Conservation (phyloP, 2,329 filamentous ascomycete species). For the Aspergillus oerlinghausenensis region DNA sequence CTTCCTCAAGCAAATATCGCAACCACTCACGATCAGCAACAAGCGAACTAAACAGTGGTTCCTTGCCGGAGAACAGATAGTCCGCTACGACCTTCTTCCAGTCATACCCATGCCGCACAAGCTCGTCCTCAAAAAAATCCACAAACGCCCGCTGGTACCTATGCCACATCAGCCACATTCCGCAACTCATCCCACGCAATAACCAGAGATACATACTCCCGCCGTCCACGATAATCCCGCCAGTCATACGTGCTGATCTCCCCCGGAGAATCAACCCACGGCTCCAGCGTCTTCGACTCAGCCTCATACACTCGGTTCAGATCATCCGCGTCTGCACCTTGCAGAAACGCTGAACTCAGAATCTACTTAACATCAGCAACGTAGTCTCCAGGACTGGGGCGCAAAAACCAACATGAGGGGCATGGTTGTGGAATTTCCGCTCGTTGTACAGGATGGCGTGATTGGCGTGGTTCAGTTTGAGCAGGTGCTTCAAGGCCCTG, state of each 20-base stretch:
- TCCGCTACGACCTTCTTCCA: conserved; percentile 74
- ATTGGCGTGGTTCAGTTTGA: conserved; percentile 89
- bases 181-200: background rate
- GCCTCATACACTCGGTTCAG: conserved; percentile 77
- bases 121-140: conserved; percentile 91
- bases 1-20: background rate
- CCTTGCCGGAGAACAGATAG: conserved; percentile 63
- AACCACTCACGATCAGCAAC: conserved; percentile 66
- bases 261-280: conserved; percentile 77
- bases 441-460: conserved; percentile 77
- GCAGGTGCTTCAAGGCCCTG: conserved; percentile 79
- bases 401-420: conserved; percentile 58
- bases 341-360: conserved; percentile 76
- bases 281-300: conserved; percentile 66
- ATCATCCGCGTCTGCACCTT: conserved; percentile 70
- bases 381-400: background rate
- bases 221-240: conserved; percentile 75
- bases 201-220: conserved; percentile 44
- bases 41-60: conserved; percentile 76
- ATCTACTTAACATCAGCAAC: conserved; percentile 44
- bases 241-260: conserved; percentile 83
- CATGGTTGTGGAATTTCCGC: conserved; percentile 74
- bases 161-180: conserved; percentile 2
- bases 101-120: conserved; percentile 72
- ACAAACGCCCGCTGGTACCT: conserved; percentile 85